Percentiles rank a stretch among this genome's conserved stretches.
Evolutionary conservation across 345 rosid species (phyloP).

Genomic region (Erodium maritimum): DNA sequence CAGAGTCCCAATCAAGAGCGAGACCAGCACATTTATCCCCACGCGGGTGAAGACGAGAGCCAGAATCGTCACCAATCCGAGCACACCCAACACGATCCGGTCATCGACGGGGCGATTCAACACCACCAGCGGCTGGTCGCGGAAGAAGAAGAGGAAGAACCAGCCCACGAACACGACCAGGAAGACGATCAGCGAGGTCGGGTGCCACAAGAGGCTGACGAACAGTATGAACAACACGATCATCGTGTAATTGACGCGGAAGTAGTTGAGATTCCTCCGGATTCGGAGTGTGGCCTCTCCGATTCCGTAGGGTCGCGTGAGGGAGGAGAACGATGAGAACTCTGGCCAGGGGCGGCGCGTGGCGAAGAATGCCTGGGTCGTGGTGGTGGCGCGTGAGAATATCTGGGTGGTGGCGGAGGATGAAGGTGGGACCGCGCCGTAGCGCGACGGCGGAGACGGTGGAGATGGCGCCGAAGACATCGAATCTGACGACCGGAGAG

Average conservation of each 20-base stretch:
- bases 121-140: conserved; percentile 32
- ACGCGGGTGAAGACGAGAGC: conserved; percentile 41
- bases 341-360: conserved; percentile 60
- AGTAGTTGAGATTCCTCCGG: conserved; percentile 36
- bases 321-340: conserved; percentile 19
- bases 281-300: conserved; percentile 35
- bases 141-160: conserved; percentile 55
- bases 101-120: conserved; percentile 36
- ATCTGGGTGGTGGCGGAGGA: conserved; percentile 13
- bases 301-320: conserved; percentile 32
- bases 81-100: conserved; percentile 36
- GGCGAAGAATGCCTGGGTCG: conserved; percentile 19
- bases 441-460: too few species aligned
- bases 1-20: conserved; percentile 34
- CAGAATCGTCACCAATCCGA: conserved; percentile 29
- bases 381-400: conserved; percentile 19
- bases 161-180: conserved; percentile 41
- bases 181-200: conserved; percentile 51
- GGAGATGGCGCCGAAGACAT: too few species aligned
- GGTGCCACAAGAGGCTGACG: conserved; percentile 66
- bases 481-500: too few species aligned
- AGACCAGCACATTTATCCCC: conserved; percentile 50
- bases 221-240: conserved; percentile 37
- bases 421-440: background rate
- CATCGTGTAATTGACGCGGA: conserved; percentile 59